These are phyloP conservation scores for Ramularia endophylla DNA, from an alignment of 2,329 filamentous ascomycete genomes.

Conservation along the genomic window DNA sequence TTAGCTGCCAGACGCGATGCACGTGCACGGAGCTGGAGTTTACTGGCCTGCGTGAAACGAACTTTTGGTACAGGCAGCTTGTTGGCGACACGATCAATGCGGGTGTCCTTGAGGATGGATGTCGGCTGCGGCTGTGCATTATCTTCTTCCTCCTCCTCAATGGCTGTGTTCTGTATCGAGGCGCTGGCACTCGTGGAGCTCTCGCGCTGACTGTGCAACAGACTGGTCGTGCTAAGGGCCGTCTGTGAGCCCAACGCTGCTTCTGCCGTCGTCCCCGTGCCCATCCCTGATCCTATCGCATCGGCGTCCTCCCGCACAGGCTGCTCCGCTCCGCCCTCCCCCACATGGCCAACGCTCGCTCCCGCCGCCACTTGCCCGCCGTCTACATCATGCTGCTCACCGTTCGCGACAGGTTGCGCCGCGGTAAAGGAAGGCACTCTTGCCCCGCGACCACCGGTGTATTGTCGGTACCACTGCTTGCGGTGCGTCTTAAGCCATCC, in stretches of 20 bases:
- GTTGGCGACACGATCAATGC: constrained; percentile 12
- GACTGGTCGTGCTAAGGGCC: constrained; percentile 23
- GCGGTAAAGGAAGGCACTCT: constrained; percentile 26
- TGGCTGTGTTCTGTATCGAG: neutral
- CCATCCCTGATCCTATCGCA: neutral
- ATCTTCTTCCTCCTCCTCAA: too few relatives aligned
- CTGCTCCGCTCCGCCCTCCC: constrained; percentile 2
- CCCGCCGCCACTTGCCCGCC: constrained; percentile 2
- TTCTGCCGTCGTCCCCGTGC: neutral
- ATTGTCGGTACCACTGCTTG: constrained; percentile 56
- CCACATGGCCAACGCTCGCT: neutral
- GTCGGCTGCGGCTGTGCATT: constrained; percentile 4
- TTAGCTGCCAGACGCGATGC: constrained; percentile 26
- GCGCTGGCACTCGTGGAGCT: neutral
- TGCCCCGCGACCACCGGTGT: constrained; percentile 34
- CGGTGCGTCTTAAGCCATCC: constrained; percentile 59
- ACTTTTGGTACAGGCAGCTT: constrained; percentile 19
- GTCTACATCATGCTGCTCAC: neutral
- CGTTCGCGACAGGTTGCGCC: constrained; percentile 15
- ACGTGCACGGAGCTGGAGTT: constrained; percentile 25
- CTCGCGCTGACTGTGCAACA: constrained; percentile 20
- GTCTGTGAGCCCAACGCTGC: constrained; percentile 5
- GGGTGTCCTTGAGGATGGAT: constrained; percentile 9
- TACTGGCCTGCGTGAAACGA: constrained; percentile 28
- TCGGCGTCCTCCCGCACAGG: constrained; percentile 8